Conservation (phyloP, 345 rosid genomes). For the Pistacia atlantica region DNA sequence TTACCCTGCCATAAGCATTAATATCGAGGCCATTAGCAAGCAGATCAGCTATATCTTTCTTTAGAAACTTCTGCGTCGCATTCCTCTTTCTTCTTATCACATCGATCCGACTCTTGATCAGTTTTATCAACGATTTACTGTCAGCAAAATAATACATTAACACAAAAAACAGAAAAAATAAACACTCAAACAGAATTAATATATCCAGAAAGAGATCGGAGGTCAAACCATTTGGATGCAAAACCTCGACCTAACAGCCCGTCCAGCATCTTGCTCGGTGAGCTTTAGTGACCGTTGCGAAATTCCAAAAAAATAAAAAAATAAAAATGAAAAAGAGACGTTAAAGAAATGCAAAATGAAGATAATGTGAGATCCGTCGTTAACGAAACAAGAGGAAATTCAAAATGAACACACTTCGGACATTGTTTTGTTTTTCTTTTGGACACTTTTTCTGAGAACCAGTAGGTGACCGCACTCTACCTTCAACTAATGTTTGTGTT, state of each 20-base stretch:
- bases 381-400: constrained; percentile 2
- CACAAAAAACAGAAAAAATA: not conserved
- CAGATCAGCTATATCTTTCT: constrained; percentile 92
- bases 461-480: constrained; percentile 6
- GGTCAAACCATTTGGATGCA: constrained; percentile 64
- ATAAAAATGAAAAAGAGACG: not conserved
- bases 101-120: constrained; percentile 80
- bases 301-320: not conserved
- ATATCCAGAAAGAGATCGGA: constrained; percentile 8
- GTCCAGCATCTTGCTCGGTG: constrained; percentile 66
- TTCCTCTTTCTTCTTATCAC: constrained; percentile 79
- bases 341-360: not conserved
- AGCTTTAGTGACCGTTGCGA: constrained; percentile 20
- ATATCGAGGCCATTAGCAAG: constrained; percentile 78
- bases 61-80: constrained; percentile 83
- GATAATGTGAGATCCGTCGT: constrained; percentile 20
- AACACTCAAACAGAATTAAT: not conserved
- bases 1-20: constrained; percentile 82
- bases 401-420: constrained; percentile 7
- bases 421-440: not conserved
- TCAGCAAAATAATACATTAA: not conserved
- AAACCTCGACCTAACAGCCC: constrained; percentile 86
- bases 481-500: not conserved
- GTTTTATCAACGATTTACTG: constrained; percentile 85
- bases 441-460: constrained; percentile 4